Evolutionary conservation across 192 early-diverging fungal genomes (phyloP).

Genomic region (Chytriomyces hyalinus): DNA sequence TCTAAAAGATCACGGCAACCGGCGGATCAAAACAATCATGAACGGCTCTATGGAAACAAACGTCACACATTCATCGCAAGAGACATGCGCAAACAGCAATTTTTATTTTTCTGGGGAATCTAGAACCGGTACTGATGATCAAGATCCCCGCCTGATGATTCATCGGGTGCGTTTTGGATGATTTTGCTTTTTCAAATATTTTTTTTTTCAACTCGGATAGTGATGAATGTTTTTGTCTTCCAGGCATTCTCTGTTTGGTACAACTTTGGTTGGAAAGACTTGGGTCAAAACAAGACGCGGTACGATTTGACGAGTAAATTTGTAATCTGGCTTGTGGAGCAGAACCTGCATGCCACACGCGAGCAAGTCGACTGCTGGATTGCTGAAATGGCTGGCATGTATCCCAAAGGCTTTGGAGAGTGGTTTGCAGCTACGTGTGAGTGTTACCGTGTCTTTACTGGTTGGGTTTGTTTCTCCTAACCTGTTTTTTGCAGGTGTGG

Average conservation of each 20-base stretch:
- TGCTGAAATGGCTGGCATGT: constrained; percentile 21
- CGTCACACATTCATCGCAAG: too few relatives aligned
- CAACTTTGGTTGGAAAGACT: constrained; percentile 28
- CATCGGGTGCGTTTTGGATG: background rate
- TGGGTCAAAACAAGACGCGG: constrained; percentile 20
- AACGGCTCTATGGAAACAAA: too few relatives aligned
- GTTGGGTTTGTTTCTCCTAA: too few relatives aligned
- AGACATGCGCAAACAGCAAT: background rate
- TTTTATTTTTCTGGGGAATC: background rate
- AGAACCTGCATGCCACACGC: background rate
- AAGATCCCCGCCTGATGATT: constrained; percentile 15
- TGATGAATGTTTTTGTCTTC: background rate
- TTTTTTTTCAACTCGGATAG: constrained; percentile 1
- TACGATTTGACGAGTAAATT: constrained; percentile 8
- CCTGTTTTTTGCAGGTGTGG: too few relatives aligned
- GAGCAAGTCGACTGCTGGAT: constrained; percentile 14
- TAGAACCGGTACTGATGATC: background rate
- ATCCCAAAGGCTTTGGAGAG: constrained; percentile 26
- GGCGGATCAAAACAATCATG: too few relatives aligned
- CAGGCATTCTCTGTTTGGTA: constrained; percentile 30
- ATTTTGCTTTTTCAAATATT: background rate
- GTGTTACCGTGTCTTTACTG: too few relatives aligned
- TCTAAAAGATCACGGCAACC: too few relatives aligned
- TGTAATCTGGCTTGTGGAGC: constrained; percentile 20
- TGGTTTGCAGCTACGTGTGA: constrained; percentile 11